Percentiles rank a stretch among this genome's conserved stretches.
Conservation (phyloP, 1,139 yeast species). For the Yamadazyma conglobata region DNA sequence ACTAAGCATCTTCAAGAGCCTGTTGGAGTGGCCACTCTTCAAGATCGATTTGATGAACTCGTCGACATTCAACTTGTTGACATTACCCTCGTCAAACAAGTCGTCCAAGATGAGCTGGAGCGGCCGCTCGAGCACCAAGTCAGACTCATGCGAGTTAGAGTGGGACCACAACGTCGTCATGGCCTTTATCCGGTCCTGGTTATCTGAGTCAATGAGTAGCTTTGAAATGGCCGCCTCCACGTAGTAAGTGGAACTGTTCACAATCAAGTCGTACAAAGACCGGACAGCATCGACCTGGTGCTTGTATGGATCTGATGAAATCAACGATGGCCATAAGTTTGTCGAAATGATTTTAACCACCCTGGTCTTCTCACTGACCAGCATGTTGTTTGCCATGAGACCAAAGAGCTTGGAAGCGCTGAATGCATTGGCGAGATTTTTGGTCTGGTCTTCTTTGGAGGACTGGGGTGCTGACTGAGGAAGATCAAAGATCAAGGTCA, state of each 20-base stretch:
- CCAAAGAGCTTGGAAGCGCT: constrained; percentile 47
- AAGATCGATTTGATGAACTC: constrained; percentile 57
- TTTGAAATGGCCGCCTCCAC: constrained; percentile 60
- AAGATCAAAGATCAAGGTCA: constrained; percentile 26
- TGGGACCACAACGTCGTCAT: constrained; percentile 62
- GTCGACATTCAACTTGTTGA: constrained; percentile 43
- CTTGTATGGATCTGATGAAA: constrained; percentile 41
- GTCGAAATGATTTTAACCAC: constrained; percentile 24
- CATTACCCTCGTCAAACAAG: constrained; percentile 38
- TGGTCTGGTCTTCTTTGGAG: constrained; percentile 11
- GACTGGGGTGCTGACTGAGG: constrained; percentile 13
- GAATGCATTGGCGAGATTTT: constrained; percentile 31
- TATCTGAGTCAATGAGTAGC: constrained; percentile 39
- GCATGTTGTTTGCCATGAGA: constrained; percentile 25
- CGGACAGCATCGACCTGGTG: constrained; percentile 64
- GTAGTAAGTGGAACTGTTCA: constrained; percentile 34
- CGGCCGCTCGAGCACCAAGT: constrained; percentile 55
- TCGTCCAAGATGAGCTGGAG: constrained; percentile 69
- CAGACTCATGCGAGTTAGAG: constrained; percentile 42
- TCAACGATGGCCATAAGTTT: constrained; percentile 46
- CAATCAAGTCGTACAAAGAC: constrained; percentile 44
- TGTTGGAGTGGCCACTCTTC: constrained; percentile 53
- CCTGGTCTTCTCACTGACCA: constrained; percentile 26
- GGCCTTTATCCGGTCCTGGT: constrained; percentile 40
- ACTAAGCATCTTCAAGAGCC: constrained; percentile 56